Base-by-base conservation (phyloP, 2,329 filamentous ascomycete genomes). In the Tolypocladium ophioglossoides region DNA sequence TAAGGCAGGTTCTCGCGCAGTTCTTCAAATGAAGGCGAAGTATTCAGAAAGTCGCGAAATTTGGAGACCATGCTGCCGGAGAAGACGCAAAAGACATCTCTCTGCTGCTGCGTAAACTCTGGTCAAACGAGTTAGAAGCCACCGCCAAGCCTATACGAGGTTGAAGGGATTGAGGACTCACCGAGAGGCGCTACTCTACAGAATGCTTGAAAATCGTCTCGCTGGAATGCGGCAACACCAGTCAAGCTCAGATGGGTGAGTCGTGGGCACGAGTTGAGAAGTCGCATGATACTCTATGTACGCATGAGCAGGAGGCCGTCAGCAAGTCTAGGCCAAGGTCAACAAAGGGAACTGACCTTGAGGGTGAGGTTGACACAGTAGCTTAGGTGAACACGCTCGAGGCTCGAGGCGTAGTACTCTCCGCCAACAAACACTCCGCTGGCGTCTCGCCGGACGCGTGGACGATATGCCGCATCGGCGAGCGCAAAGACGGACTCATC, bases 1-100 rank as follows among this genome's bases (percentile, higher is more conserved):
- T 53, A 56, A 24, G 61, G 49, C 54, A 65, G 55, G 24, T 58
- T 64, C 8, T 74, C 70, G 34, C 74, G 72, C 9, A 74, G 61
- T 4, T 73, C 70, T 41, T 75, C 72, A 53, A 80, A 82, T 37
- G 73, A 69, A 0, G 70, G 67, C 12, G 74, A 71, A 0, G 68
- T 74, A 60, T 91, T 95, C 40, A 99, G 78, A 65, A 91, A 88
- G 32, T 85, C 79, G 44, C 92, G 86, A 30, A 99, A 81, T 41
- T 82, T 81, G 44, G 76, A 75, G 2, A 99, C 92, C 54, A 91
- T 91, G 30, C 82, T 79, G 7, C 94, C 92, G 2, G 91, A 96
- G 70, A 99, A 99, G 53, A 99, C 94, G 66, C 94, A 99, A 68
- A 99, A 99, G 9, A 97, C 90, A 52, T 92, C 86, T 58, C 94